A percentile compares a stretch with the other conserved stretches of the same genome.
Conservation (phyloP, 306 rosid species). For the Malus asiatica region DNA sequence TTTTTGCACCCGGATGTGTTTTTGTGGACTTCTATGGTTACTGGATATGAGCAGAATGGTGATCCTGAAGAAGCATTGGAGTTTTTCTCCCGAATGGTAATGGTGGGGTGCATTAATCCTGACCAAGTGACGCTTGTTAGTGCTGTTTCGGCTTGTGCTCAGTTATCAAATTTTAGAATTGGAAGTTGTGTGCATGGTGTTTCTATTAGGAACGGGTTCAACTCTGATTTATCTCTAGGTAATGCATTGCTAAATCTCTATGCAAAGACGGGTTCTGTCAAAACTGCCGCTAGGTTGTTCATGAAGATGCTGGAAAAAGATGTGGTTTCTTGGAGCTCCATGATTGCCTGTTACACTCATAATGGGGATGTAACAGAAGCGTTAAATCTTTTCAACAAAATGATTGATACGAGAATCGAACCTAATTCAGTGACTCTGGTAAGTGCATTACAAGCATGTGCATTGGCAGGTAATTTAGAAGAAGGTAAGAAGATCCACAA, state of each 20-base stretch:
- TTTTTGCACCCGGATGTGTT: slow-evolving; percentile 54
- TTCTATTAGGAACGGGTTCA: too few relatives aligned
- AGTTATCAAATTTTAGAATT: slow-evolving; percentile 6
- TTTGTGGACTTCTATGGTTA: slow-evolving; percentile 64
- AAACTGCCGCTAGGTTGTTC: too few relatives aligned
- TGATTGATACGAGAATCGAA: slow-evolving; percentile 45
- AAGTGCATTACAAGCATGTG: slow-evolving; percentile 66
- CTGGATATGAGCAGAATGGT: slow-evolving; percentile 60
- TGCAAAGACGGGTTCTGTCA: too few relatives aligned
- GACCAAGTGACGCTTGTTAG: slow-evolving; percentile 46
- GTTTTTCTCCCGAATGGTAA: slow-evolving; percentile 50
- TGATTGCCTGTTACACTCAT: too few relatives aligned
- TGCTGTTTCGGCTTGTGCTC: slow-evolving; percentile 62
- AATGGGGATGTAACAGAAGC: slow-evolving; percentile 11
- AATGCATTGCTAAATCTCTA: too few relatives aligned
- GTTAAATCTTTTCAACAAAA: slow-evolving; percentile 45
- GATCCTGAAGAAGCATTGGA: slow-evolving; percentile 43
- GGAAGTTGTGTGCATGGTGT: too few relatives aligned
- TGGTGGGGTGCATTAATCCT: slow-evolving; percentile 7
- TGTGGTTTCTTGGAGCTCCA: too few relatives aligned
- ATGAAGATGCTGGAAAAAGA: too few relatives aligned
- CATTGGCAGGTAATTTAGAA: slow-evolving; percentile 40
- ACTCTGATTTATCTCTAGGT: too few relatives aligned
- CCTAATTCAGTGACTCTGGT: slow-evolving; percentile 52
- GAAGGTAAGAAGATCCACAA: slow-evolving; percentile 62